These are phyloP conservation scores for Phialophora chinensis DNA, from an alignment of 2,329 filamentous ascomycete genomes.

Conservation along the genomic window DNA sequence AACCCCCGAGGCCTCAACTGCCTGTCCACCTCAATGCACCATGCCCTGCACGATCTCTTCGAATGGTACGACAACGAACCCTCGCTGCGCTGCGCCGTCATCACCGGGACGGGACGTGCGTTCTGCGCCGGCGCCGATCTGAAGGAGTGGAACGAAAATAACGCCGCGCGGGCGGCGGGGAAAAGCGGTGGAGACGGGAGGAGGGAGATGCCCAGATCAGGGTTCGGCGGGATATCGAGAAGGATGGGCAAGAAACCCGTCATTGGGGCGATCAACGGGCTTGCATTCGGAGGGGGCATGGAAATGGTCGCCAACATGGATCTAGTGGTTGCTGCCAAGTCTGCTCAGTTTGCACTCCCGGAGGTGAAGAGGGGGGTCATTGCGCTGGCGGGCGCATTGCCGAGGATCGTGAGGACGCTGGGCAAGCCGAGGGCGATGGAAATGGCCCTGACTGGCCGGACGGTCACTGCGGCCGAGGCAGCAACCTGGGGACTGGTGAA, in stretches of 20 bases:
- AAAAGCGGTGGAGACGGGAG: conserved; percentile 16
- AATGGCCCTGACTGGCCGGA: conserved; percentile 71
- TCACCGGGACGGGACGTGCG: conserved; percentile 51
- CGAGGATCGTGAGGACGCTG: conserved; percentile 69
- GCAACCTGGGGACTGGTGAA: conserved; percentile 70
- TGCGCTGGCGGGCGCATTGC: conserved; percentile 72
- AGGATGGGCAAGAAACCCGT: conserved; percentile 74
- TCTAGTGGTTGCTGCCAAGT: conserved; percentile 65
- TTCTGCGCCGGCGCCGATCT: conserved; percentile 55
- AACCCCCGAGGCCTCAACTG: conserved; percentile 52
- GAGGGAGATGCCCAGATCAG: conserved; percentile 41
- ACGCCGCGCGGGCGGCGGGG: conserved; percentile 27
- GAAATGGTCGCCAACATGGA: conserved; percentile 78
- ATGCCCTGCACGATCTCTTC: conserved; percentile 50
- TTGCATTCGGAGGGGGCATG: conserved; percentile 75
- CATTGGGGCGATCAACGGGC: conserved; percentile 75
- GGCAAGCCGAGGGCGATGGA: conserved; percentile 73
- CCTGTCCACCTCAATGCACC: conserved; percentile 49
- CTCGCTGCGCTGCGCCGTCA: conserved; percentile 47
- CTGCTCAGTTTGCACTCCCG: conserved; percentile 69
- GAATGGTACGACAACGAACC: conserved; percentile 55
- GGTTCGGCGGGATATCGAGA: conserved; percentile 56
- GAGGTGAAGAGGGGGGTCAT: conserved; percentile 74
- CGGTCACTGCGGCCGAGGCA: conserved; percentile 65
- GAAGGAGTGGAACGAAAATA: conserved; percentile 48